Evolutionary conservation across 805 yeast genomes (phyloP).

Genomic region (Ogataea minuta): DNA sequence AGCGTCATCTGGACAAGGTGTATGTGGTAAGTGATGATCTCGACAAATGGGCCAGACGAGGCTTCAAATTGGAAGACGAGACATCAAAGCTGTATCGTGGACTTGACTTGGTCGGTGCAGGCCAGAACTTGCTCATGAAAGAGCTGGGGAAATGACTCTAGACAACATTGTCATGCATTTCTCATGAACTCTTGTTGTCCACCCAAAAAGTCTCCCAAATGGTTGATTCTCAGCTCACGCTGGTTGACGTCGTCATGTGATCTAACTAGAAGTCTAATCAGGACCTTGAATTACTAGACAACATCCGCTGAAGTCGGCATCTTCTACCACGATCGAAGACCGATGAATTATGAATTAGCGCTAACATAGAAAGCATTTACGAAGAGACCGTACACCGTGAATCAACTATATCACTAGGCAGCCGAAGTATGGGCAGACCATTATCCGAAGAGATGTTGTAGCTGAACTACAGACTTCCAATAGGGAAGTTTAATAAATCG

Average conservation of each 20-base stretch:
- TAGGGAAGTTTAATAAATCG: neutral
- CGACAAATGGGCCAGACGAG: constrained; percentile 13
- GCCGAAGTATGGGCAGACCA: no score
- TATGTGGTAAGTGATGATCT: constrained; percentile 15
- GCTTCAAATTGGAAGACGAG: constrained; percentile 22
- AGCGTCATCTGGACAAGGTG: constrained; percentile 52
- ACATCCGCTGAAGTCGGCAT: constrained; percentile 75
- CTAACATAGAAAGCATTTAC: constrained; percentile 46
- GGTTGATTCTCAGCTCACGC: no score
- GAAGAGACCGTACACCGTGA: no score
- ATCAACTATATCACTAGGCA: no score
- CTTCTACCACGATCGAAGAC: constrained; percentile 63
- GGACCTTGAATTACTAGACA: constrained; percentile 59
- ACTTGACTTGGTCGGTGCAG: constrained; percentile 14
- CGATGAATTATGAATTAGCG: no score
- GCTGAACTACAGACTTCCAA: neutral
- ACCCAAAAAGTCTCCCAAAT: no score
- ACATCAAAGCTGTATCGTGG: constrained; percentile 23
- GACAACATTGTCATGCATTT: neutral
- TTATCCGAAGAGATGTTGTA: no score
- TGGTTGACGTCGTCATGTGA: constrained; percentile 51
- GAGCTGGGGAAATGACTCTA: neutral
- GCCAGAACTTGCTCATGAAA: constrained; percentile 4
- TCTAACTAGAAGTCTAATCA: constrained; percentile 44
- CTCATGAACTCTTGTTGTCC: no score